Base-by-base conservation (phyloP, 345 rosid species). In the Lepidium africanum region DNA sequence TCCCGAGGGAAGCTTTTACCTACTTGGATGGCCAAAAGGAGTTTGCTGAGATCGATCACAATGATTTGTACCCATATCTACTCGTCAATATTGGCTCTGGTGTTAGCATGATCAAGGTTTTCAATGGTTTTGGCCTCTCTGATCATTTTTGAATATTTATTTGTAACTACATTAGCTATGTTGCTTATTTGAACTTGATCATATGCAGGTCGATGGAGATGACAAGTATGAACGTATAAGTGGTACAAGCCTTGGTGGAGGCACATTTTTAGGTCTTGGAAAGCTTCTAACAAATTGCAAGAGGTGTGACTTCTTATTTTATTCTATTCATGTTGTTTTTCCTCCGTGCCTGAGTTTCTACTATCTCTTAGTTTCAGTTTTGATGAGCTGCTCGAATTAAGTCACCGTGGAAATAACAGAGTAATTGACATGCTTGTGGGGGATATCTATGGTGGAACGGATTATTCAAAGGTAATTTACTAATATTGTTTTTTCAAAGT, bases 51-150 rank as follows among this genome's bases (percentile, higher is more conserved):
- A 85, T 91, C 27, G 87, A 88, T 71, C 87, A 83, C 43, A 82
- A 86, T 63, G 86, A 92, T 81, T 62, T 92, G 62, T 90, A 73
- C 76, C 97, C 96, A 11, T 91, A 86, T 71, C 93, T 91, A 64
- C 97, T 91, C 61, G 93, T 91, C 71, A 91, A 91, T 63, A 88
- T 91, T 9, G 97, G 97, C 10, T 91, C 97, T 67, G 97, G 97
- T 43, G 96, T 91, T 73, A 83, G 97, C 88, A 88, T 91, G 91
- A 91, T 91, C 70, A 91, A 91, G 97, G 97, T 90, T 75, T 54
- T 67, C 63, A 71, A 27, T 69, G 37, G 9, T 62, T 56, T 53
- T 48, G 0, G 23, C 59, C 42, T 58, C 57, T 50, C 6, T 43
- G 56, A 3, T 54, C 73, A 47, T 16, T 37, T 63, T 9, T 4